Base-by-base conservation (phyloP, 345 rosid genomes). In the Jatropha curcas region DNA sequence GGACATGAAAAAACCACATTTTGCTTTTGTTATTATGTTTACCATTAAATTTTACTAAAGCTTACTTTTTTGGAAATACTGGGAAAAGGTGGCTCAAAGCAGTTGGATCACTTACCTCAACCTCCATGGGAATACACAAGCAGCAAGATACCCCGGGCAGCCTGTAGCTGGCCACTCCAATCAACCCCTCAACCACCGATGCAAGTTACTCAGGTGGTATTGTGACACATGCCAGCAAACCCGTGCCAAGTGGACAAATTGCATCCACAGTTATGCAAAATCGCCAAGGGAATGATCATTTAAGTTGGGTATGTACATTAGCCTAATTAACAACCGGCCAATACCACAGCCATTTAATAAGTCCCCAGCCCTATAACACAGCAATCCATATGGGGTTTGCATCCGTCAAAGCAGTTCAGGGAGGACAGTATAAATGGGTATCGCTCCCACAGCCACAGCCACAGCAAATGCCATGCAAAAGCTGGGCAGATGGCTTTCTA, bases 101-200 rank as follows among this genome's bases (percentile, higher is more conserved):
- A 65, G 77, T n/a, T 74, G 80, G 79, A 67, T 83, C 94, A 34
- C 85, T n/a, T 94, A 35, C 98, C 98, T 57, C 95, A 92, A 16
- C 98, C 98, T 25, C 98, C 98, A 1, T 94, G 98, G 98, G 98
- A 94, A 82, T n/a, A 90, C 92, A 81, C 95, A 86, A 78, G 79
- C 86, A 65, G 88, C 83, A 55, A n/a, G 95, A 92, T 71, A n/a
- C n/a, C n/a, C n/a, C n/a, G n/a, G 71, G 74, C 59, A 84, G 86
- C 86, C 86, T 19, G 81, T 76, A 57, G 77, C 84, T 25, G 91
- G 83, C 69, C n/a, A n/a, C n/a, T n/a, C n/a, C n/a, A 19, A 85
- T 71, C 97, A 85, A 43, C 88, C 77, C 82, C 93, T 64, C 91
- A 78, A 66, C 81, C 82, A 66, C 81, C 82, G 75, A 78, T 84